A percentile compares a stretch with the other conserved stretches of the same genome.
Conservation (phyloP, 495 filamentous ascomycete genomes). For the Lentithecium fluviatile region DNA sequence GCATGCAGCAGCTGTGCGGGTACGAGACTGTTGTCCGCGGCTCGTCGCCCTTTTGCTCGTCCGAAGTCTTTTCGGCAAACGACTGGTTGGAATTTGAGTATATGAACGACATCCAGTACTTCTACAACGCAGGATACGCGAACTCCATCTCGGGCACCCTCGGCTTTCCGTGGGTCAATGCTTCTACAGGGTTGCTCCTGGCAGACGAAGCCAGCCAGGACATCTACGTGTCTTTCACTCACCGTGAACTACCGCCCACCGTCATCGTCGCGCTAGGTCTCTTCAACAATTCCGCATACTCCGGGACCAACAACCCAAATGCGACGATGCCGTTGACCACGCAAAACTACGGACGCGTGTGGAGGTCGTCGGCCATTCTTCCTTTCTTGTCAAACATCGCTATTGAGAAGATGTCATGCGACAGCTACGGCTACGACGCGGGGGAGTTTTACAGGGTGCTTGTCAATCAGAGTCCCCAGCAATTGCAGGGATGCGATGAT, state of each 20-base stretch:
- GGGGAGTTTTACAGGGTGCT: conserved; percentile 34
- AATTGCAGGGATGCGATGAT: conserved; percentile 32
- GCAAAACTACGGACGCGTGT: conserved; percentile 49
- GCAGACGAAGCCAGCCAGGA: conserved; percentile 41
- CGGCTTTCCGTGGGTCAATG: conserved; percentile 52
- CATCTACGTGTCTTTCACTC: conserved; percentile 52
- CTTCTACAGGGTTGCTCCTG: conserved; percentile 44
- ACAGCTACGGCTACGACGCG: conserved; percentile 29
- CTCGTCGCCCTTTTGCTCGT: conserved; percentile 48
- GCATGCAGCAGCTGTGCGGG: conserved; percentile 52
- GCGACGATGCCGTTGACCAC: conserved; percentile 50
- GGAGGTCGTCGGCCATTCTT: conserved; percentile 49
- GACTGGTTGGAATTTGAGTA: conserved; percentile 54
- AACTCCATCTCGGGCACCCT: conserved; percentile 45
- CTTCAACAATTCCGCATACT: conserved; percentile 51
- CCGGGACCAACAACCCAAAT: conserved; percentile 39
- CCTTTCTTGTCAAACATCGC: conserved; percentile 50
- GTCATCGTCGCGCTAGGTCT: conserved; percentile 52
- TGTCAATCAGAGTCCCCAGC: conserved; percentile 39
- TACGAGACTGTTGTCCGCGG: conserved; percentile 53
- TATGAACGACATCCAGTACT: conserved; percentile 49
- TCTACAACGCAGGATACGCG: conserved; percentile 53
- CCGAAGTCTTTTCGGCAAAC: conserved; percentile 49
- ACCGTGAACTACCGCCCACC: conserved; percentile 51
- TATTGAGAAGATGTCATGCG: conserved; percentile 47